A percentile compares a stretch with the other conserved stretches of the same genome.
Conservation (phyloP, 2,329 filamentous ascomycete genomes). For the Delphinella strobiligena region DNA sequence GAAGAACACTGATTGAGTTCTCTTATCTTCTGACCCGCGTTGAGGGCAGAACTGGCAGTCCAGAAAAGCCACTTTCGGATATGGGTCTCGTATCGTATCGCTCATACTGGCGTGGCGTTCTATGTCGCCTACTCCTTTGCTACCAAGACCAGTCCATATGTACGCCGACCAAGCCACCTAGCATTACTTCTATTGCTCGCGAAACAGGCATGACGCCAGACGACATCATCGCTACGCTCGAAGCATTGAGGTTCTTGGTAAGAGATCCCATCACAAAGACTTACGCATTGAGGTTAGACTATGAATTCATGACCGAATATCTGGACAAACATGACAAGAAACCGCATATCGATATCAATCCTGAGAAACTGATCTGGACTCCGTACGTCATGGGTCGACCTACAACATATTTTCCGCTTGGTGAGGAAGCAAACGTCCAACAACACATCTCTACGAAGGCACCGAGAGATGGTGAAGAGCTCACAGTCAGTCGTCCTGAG, state of each 20-base stretch:
- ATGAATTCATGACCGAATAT: slow-evolving; percentile 75
- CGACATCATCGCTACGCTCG: slow-evolving; percentile 87
- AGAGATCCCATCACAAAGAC: slow-evolving; percentile 77
- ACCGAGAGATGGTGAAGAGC: slow-evolving; percentile 58
- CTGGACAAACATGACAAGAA: slow-evolving; percentile 83
- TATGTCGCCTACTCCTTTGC: slow-evolving; percentile 72
- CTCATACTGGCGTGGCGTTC: slow-evolving; percentile 86
- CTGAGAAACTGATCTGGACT: slow-evolving; percentile 78
- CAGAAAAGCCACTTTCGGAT: slow-evolving; percentile 93
- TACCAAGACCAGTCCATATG: slow-evolving; percentile 31
- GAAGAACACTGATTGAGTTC: slow-evolving; percentile 93
- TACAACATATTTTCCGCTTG: slow-evolving; percentile 23
- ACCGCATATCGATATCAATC: slow-evolving; percentile 73
- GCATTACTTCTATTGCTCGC: slow-evolving; percentile 59
- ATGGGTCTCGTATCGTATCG: slow-evolving; percentile 96
- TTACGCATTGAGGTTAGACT: slow-evolving; percentile 81
- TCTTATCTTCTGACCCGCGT: slow-evolving; percentile 91
- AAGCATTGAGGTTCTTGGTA: slow-evolving; percentile 79
- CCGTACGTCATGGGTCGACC: slow-evolving; percentile 87
- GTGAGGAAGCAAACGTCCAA: slow-evolving; percentile 20
- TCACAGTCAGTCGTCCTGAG: slow-evolving; percentile 27
- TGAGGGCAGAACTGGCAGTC: slow-evolving; percentile 86
- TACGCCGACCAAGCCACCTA: slow-evolving; percentile 27
- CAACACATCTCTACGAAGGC: slow-evolving; percentile 64
- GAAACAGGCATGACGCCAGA: slow-evolving; percentile 92